phyloP scores from a whole-genome alignment of 352 stramenopile species.

The Phytophthora quininea region DNA sequence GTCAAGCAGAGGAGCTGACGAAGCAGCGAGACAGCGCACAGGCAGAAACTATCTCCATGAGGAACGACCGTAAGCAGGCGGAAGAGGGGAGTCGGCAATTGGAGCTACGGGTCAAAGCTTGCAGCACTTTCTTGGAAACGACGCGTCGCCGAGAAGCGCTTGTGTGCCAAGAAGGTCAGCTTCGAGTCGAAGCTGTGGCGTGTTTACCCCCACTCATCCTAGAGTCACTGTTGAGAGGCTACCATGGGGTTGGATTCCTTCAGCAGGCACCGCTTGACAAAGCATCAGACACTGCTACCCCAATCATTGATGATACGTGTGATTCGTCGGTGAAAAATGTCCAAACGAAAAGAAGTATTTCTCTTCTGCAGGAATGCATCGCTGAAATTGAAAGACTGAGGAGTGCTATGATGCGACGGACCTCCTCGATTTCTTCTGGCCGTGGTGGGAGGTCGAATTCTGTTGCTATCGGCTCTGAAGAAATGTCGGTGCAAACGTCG shows the following conservation, averaged over 20 bases:
- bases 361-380: conserved; percentile 36
- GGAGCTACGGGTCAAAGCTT: conserved; percentile 65
- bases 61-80: conserved; percentile 65
- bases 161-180: conserved; percentile 66
- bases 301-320: not conserved
- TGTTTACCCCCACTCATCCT: conserved; percentile 69
- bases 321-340: not conserved
- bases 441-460: conserved; percentile 24
- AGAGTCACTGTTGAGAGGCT: conserved; percentile 68
- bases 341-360: not conserved
- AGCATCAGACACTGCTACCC: not conserved
- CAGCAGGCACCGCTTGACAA: conserved; percentile 36
- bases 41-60: conserved; percentile 54
- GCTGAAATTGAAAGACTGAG: conserved; percentile 30
- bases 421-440: not conserved
- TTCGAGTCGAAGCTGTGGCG: conserved; percentile 67
- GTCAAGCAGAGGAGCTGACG: conserved; percentile 60
- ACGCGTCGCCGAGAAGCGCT: conserved; percentile 52
- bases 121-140: conserved; percentile 54
- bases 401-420: conserved; percentile 2
- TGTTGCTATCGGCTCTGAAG: conserved; percentile 6
- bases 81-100: conserved; percentile 56
- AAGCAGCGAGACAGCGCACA: conserved; percentile 57
- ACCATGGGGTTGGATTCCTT: conserved; percentile 67
- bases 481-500: conserved; percentile 11